Base-by-base conservation (phyloP, 768 basidiomycete genomes). In the Boletus sp. region DNA sequence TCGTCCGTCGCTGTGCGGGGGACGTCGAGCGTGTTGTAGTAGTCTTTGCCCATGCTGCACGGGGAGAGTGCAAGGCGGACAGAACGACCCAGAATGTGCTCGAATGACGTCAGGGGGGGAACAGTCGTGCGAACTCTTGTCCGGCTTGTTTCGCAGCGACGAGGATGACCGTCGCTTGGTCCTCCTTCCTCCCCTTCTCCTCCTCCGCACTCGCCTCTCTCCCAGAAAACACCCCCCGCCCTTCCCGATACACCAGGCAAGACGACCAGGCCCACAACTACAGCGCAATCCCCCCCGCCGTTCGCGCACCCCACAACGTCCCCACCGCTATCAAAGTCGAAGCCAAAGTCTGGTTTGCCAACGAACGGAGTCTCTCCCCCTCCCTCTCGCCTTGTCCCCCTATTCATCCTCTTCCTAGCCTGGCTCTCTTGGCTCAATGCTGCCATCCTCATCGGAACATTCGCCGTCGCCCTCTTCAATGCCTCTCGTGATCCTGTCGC, bases 311-410 rank as follows among this genome's bases (percentile, higher is more conserved):
- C 0, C 90, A 87, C 75, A 94, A 93, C 71, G 82, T 90, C 21
- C 75, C 87, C 0, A 88, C 88, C 1, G 83, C 87, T 0, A 77
- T 98, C 63, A 89, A 85, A 58, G 93, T 98, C 17, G 94, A 98
- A 68, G 86, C 84, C 21, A 98, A 98, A 65, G 94, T 98, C 45
- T 98, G 95, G 94, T 96, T 98, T 69, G 93, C 94, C 9, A 97
- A 97, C 65, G 94, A 98, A 72, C 77, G 92, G 66, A 93, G 91
- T 93, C 44, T 56, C 85, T 47, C 43, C 10, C 13, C 9, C 15
- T 27, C 7, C 14, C 45, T 49, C 42, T 35, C 34, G 0, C 3
- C 38, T 30, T 38, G 17, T 50, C 37, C 30, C 30, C 29, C 32
- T 15, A 14, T 9, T 64, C 32, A 66, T 34, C n/a, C 25, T 27